These are phyloP conservation scores for Huntiella bhutanensis DNA, from an alignment of 2,329 filamentous ascomycete genomes.

Conservation along the genomic window DNA sequence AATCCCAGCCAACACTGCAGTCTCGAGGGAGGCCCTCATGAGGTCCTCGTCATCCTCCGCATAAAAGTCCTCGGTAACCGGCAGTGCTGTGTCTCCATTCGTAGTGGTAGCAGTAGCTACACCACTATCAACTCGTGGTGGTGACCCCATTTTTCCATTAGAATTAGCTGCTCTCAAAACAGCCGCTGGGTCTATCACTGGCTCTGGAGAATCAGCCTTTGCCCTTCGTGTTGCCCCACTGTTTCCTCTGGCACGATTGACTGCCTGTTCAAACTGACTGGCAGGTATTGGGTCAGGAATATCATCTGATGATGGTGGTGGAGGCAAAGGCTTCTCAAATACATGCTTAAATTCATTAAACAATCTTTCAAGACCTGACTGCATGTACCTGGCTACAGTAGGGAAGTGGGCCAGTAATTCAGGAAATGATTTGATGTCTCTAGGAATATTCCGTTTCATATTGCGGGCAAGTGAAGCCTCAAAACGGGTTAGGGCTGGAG, in stretches of 20 bases:
- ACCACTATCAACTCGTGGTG: not conserved
- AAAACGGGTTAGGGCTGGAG: constrained; percentile 2
- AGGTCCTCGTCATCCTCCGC: constrained; percentile 81
- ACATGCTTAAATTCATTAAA: constrained; percentile 78
- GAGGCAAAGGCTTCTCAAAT: constrained; percentile 67
- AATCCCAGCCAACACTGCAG: constrained; percentile 79
- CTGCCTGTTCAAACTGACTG: constrained; percentile 34
- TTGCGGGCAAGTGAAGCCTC: constrained; percentile 15
- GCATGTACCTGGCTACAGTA: constrained; percentile 92
- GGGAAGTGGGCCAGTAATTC: constrained; percentile 84
- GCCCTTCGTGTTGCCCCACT: constrained; percentile 6
- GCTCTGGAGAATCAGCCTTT: not conserved
- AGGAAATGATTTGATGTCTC: constrained; percentile 77
- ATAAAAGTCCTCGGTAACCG: constrained; percentile 45
- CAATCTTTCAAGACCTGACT: constrained; percentile 69
- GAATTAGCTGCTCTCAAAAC: not conserved
- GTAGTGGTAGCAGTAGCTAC: not conserved
- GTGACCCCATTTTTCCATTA: constrained; percentile 12
- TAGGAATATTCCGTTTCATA: constrained; percentile 45
- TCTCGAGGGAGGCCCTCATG: constrained; percentile 77
- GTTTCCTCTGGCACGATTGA: constrained; percentile 35
- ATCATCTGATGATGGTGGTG: constrained; percentile 17
- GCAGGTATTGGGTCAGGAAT: constrained; percentile 39
- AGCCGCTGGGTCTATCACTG: too few species aligned
- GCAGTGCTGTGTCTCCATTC: constrained; percentile 20